These are phyloP conservation scores for Chlorella sp. DNA, from an alignment of 139 green algal genomes.

Conservation along the genomic window DNA sequence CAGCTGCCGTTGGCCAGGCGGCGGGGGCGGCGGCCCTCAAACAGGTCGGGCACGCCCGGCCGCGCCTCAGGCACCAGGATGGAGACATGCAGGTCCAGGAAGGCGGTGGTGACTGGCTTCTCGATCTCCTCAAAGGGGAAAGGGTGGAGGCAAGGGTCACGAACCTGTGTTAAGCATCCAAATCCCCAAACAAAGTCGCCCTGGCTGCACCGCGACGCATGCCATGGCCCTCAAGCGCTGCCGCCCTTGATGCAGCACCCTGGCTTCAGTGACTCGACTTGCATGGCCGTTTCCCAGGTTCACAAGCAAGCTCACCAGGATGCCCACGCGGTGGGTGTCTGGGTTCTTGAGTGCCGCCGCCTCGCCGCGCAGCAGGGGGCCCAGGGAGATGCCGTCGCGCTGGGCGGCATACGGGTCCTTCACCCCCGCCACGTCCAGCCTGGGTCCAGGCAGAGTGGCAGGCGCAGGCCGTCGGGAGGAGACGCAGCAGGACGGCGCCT, in stretches of 20 bases:
- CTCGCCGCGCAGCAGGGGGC: neutral
- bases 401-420: neutral
- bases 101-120: neutral
- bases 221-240: no score
- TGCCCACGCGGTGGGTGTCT: neutral
- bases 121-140: neutral
- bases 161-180: no score
- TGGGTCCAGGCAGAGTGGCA: no score
- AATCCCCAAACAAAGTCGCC: no score
- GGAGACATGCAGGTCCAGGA: neutral
- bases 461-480: no score
- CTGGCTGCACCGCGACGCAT: no score
- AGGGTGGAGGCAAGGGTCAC: no score
- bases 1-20: neutral
- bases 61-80: neutral
- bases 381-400: neutral
- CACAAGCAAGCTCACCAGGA: neutral
- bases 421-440: neutral
- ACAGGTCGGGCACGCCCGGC: neutral
- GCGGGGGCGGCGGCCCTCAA: neutral
- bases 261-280: no score
- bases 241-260: no score
- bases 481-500: no score
- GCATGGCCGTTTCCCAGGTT: no score
- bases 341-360: neutral